Evolutionary conservation across 2,329 filamentous ascomycete genomes (phyloP).

Genomic region (Arachnomyces sp.): DNA sequence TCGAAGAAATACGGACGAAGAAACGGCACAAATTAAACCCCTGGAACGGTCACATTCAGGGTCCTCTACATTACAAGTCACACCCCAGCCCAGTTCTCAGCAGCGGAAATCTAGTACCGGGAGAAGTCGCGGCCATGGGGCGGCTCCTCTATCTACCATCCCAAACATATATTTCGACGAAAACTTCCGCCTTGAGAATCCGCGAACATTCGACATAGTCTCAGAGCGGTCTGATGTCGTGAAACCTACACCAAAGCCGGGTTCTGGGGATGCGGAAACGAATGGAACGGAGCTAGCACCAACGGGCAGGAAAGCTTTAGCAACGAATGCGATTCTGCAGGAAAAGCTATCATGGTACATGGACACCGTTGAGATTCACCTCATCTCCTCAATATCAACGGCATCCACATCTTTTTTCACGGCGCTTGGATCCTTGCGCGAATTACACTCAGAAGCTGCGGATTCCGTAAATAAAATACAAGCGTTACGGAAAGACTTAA

Average conservation of each 20-base stretch:
- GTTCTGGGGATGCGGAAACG: conserved; percentile 45
- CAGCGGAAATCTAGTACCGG: conserved; percentile 45
- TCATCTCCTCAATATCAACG: conserved; percentile 92
- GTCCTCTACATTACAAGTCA: conserved; percentile 37
- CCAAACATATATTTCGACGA: conserved; percentile 91
- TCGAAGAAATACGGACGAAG: conserved; percentile 33
- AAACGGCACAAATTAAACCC: conserved; percentile 16
- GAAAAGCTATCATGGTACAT: conserved; percentile 99
- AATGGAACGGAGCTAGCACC: conserved; percentile 54
- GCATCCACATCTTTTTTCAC: conserved; percentile 96
- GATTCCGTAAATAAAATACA: conserved; percentile 86
- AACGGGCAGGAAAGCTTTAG: conserved; percentile 67
- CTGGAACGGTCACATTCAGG: conserved; percentile 34
- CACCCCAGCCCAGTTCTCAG: conserved; percentile 42
- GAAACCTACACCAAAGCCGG: conserved; percentile 49
- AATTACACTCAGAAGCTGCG: conserved; percentile 84
- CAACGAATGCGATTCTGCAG: conserved; percentile 93
- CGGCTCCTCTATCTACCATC: conserved; percentile 80
- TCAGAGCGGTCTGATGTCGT: conserved; percentile 96
- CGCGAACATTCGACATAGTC: conserved; percentile 89
- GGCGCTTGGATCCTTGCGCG: conserved; percentile 78
- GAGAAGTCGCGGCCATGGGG: conserved; percentile 53
- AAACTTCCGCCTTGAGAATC: conserved; percentile 90
- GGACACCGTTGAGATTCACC: conserved; percentile 95
- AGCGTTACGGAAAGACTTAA: conserved; percentile 66